Evolutionary conservation across 2,329 filamentous ascomycete genomes (phyloP).

Genomic region (Stagonosporopsis cucurbitacearum): DNA sequence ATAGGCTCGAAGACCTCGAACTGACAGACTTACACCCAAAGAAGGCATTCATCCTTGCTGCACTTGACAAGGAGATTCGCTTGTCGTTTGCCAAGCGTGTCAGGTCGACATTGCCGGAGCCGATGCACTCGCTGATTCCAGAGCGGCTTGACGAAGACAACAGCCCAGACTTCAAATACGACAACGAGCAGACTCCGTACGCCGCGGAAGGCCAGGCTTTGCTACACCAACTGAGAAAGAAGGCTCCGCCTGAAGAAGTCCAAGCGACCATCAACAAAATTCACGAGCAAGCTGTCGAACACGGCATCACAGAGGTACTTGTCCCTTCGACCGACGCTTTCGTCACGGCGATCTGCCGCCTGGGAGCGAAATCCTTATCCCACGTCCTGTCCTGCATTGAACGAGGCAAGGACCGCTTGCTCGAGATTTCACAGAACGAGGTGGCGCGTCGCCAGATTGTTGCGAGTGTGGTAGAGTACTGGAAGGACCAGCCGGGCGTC

Average conservation of each 20-base stretch:
- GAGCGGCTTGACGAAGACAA: conserved; percentile 92
- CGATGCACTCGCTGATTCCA: conserved; percentile 80
- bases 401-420: conserved; percentile 85
- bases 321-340: conserved; percentile 92
- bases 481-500: conserved; percentile 89
- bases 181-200: conserved; percentile 79
- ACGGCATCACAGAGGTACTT: conserved; percentile 73
- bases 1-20: conserved; percentile 77
- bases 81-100: conserved; percentile 96
- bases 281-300: conserved; percentile 75
- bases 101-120: conserved; percentile 86
- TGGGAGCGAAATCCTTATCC: conserved; percentile 93
- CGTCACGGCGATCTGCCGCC: conserved; percentile 89
- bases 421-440: conserved; percentile 76
- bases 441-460: conserved; percentile 86
- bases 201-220: conserved; percentile 84
- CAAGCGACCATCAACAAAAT: conserved; percentile 80
- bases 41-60: conserved; percentile 91
- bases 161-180: conserved; percentile 93
- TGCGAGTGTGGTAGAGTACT: conserved; percentile 87
- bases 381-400: conserved; percentile 97
- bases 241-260: conserved; percentile 86
- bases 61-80: conserved; percentile 94
- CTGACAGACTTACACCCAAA: conserved; percentile 79
- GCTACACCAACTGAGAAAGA: conserved; percentile 78